Base-by-base conservation (phyloP, 2,329 filamentous ascomycete species). In the Diaporthe australafricana region DNA sequence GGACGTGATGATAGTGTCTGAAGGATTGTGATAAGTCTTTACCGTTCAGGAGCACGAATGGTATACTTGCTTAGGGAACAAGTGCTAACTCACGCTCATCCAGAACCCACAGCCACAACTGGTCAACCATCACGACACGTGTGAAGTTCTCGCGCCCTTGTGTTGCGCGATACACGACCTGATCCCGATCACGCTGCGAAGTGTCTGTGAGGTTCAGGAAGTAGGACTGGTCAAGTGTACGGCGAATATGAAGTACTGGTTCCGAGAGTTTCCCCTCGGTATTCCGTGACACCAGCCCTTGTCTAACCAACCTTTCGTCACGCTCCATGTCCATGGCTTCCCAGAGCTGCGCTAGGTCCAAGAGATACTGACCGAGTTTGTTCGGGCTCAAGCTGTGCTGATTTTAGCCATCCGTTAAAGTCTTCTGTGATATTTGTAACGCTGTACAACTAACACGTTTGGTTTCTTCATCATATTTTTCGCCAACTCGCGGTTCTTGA, bases 111-210 rank as follows among this genome's bases (percentile, higher is more conserved):
- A 72, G 30, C 71, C 71, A 72, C 7, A 72, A 12, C 35, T 72
- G 71, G 20, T 72, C 60, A 17, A 72, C 71, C 71, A 72, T 72
- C 16, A 72, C 60, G 4, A 72, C 57, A 2, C 71, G 68, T 5
- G 71, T 16, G 9, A 67, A 11, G 25, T 35, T 35, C 2, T 42
- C 65, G 5, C 11, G 20, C 5, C 45, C 47, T 20, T 48, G 14
- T 3, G 57, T 70, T 27, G 67, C 71, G 1, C 71, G 68, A 20
- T 72, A 70, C 7, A 72, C 68, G 4, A 72, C 71, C 17, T 72
- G 71, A n/a, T 72, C 71, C 16, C 9, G 14, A 16, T 72, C 68
- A n/a, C 71, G 71, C 12, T 53, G 25, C 0, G 71, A 70, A 7
- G 67, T 72, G 7, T 72, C 71, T 16, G 30, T 70, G 12, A 67